Evolutionary conservation across 192 early-diverging fungal species (phyloP), one percentile per base, ranked within the genome.

Genomic region (Anaeromyces robustus): DNA sequence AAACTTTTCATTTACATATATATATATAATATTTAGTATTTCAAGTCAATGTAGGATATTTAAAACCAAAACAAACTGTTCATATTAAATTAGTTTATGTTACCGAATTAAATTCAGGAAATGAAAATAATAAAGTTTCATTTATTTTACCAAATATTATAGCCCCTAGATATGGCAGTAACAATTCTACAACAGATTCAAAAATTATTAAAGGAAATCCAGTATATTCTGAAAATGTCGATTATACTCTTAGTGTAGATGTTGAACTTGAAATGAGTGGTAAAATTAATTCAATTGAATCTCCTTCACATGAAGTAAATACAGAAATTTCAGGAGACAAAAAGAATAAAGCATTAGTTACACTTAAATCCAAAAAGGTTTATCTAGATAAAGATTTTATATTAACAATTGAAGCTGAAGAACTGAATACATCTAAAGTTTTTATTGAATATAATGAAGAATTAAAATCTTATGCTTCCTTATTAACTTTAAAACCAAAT

Each of bases 11-110:
- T n/a, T n/a, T n/a, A n/a, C n/a, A n/a, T n/a, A n/a, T n/a, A n/a
- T n/a, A n/a, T n/a, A n/a, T n/a, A n/a, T n/a, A n/a, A 39, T 39
- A 34, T 34, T 2, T 29, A 83, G 87, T 89, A 37, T 89, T 89
- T 81, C 86, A 86, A 78, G 82, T 84, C 30, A 84, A 81, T 26
- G 68, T 89, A 26, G 89, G 89, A n/a, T 90, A 90, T 80, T 77
- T 90, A 34, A 79, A 81, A n/a, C 59, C 88, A 29, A 78, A 79
- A 4, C 79, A 80, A 19, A 82, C 43, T 5, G 80, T 90, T 9
- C 78, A 80, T 28, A 79, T 89, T 28, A 82, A 84, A 26, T 84
- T 89, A 39, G 86, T 84, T 0, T 89, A 90, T 80, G 80, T 89
- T 28, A 80, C 82, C 2, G 89, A 89, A 77, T 82, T 88, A 52